A percentile compares a stretch with the other conserved stretches of the same genome.
Evolutionary conservation across 2,329 filamentous ascomycete species (phyloP).

Genomic region (Monosporascus sp.): DNA sequence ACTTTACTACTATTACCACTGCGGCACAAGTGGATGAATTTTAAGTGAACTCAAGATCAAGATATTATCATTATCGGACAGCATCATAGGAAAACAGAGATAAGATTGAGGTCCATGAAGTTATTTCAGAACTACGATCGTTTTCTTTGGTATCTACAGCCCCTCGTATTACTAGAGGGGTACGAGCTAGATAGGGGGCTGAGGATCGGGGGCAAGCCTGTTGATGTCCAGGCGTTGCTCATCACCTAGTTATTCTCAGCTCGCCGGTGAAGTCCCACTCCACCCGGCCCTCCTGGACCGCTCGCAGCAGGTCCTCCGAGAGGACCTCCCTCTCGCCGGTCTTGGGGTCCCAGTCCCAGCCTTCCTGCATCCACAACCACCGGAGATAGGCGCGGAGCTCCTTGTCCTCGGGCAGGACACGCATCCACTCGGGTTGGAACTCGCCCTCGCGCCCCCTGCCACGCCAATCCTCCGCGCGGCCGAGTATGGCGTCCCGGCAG

Average conservation of each 20-base stretch:
- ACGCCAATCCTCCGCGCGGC: conserved; percentile 60
- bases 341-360: conserved; percentile 71
- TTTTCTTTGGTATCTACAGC: no score
- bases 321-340: conserved; percentile 60
- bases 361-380: conserved; percentile 90
- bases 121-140: no score
- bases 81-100: no score
- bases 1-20: no score
- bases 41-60: no score
- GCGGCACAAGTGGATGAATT: no score
- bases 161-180: no score
- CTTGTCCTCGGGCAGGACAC: conserved; percentile 77
- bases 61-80: no score
- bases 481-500: conserved; percentile 72
- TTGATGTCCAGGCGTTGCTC: no score
- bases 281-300: conserved; percentile 54
- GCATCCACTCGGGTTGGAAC: conserved; percentile 87
- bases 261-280: conserved; percentile 47
- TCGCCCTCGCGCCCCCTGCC: conserved; percentile 45
- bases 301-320: conserved; percentile 45
- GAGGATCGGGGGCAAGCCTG: no score
- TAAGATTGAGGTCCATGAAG: no score
- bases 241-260: conserved; percentile 34
- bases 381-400: conserved; percentile 80
- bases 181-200: no score